Evolutionary conservation across 305 asterid genomes (phyloP).

Genomic region (Fraxinus albicans): DNA sequence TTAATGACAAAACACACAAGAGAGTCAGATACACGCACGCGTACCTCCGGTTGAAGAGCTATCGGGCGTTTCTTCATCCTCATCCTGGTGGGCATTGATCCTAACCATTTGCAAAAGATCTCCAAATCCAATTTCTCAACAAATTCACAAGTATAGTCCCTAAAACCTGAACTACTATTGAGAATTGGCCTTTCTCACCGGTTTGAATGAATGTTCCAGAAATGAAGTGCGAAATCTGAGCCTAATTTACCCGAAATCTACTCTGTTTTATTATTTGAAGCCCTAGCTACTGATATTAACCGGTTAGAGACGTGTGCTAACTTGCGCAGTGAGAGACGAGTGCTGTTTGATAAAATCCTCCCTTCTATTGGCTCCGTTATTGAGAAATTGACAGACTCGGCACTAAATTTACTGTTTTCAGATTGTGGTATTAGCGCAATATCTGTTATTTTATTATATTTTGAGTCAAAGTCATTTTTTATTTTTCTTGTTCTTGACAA

Average conservation of each 20-base stretch:
- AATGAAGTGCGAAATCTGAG: background rate
- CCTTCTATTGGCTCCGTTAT: no score
- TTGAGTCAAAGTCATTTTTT: no score
- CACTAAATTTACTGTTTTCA: no score
- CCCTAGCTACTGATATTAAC: background rate
- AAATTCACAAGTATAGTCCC: background rate
- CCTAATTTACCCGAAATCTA: background rate
- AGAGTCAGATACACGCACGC: background rate
- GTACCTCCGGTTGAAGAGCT: conserved; percentile 53
- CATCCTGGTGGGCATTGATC: conserved; percentile 33
- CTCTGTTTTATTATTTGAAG: background rate
- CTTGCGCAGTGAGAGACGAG: no score
- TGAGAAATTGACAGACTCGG: no score
- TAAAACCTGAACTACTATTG: background rate
- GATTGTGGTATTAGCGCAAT: no score
- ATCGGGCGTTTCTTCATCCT: conserved; percentile 47
- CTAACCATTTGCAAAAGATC: conserved; percentile 38
- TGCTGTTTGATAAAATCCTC: background rate
- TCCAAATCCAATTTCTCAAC: conserved; percentile 11
- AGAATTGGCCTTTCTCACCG: background rate
- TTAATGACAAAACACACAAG: background rate
- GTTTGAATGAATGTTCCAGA: background rate
- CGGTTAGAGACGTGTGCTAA: no score
- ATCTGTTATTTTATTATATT: no score
- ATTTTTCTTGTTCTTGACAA: no score